Base-by-base conservation (phyloP, 441 rosid genomes). In the Adansonia rubrostipa region DNA sequence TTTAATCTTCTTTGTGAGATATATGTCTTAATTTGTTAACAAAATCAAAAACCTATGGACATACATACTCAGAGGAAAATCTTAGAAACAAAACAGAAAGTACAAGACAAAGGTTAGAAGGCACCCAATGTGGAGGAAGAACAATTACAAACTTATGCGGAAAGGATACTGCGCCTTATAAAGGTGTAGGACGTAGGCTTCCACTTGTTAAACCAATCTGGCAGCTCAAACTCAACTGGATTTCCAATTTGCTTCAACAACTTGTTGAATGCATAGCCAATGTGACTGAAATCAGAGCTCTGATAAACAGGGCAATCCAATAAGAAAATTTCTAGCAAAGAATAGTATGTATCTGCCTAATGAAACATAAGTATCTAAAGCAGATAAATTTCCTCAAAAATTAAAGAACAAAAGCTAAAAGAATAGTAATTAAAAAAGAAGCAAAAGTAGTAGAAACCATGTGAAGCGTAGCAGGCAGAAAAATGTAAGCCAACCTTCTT, bases 161-260 rank as follows among this genome's bases (percentile, higher is more conserved):
- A 79, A 82, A 65, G 93, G 93, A 94, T 96, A 96, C 99, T 96
- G 87, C 98, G 97, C 80, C 85, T 90, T 64, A 94, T 94, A 78
- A 82, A 81, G 79, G 86, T 84, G 81, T 91, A 96, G 42, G 93
- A 87, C 6, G 83, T 80, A 51, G 87, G 86, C 86, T 91, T 96
- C 84, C 73, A 82, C 81, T 96, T 96, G 70, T 84, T 84, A 79
- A 88, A 85, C 89, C 90, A 89, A 73, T 92, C 94, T 0, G 99
- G 99, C 61, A 94, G 90, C 74, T 94, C 94, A 76, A 96, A 96
- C n/a, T 93, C 98, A 69, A 85, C 87, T 0, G 86, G 77, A 22
- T 82, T 84, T 68, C 96, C 97, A 78, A 94, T 85, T 80, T 90
- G 86, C 36, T 89, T 82, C 86, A 88, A 20, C 87, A 94, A 80